These are phyloP conservation scores for Penicillium sp. DNA, from an alignment of 2,329 filamentous ascomycete species.

Conservation along the genomic window DNA sequence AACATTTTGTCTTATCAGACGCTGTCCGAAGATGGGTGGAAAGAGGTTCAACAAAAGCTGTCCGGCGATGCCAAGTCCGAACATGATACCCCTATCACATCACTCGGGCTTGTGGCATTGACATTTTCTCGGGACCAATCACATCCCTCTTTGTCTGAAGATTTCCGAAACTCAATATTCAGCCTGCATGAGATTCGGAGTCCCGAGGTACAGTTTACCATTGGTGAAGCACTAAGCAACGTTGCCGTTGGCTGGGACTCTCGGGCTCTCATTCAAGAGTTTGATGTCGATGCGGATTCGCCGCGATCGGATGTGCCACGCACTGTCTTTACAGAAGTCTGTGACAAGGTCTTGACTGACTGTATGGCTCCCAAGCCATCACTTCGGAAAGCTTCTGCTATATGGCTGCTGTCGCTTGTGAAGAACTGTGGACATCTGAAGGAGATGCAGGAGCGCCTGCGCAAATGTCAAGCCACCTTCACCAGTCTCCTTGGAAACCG, in stretches of 20 bases:
- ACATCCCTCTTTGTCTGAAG: slow-evolving; percentile 32
- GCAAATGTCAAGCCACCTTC: slow-evolving; percentile 79
- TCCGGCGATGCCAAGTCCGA: slow-evolving; percentile 67
- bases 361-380: slow-evolving; percentile 83
- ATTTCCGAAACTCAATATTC: slow-evolving; percentile 64
- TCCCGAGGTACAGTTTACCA: slow-evolving; percentile 80
- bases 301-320: slow-evolving; percentile 36
- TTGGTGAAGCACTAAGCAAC: slow-evolving; percentile 80
- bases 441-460: slow-evolving; percentile 66
- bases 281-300: slow-evolving; percentile 62
- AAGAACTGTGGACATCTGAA: slow-evolving; percentile 79
- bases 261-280: slow-evolving; percentile 64
- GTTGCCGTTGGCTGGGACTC: slow-evolving; percentile 77
- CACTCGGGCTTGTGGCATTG: slow-evolving; percentile 66
- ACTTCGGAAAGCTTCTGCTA: slow-evolving; percentile 82
- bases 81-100: slow-evolving; percentile 73
- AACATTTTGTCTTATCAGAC: slow-evolving; percentile 42
- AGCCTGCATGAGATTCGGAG: slow-evolving; percentile 76
- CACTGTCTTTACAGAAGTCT: slow-evolving; percentile 48
- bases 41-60: slow-evolving; percentile 57
- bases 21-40: slow-evolving; percentile 28
- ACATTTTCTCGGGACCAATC: slow-evolving; percentile 43
- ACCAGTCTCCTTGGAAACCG: slow-evolving; percentile 79
- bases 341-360: slow-evolving; percentile 69
- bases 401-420: slow-evolving; percentile 88